Base-by-base conservation (phyloP, 768 basidiomycete species). In the Boletus insuetus region DNA sequence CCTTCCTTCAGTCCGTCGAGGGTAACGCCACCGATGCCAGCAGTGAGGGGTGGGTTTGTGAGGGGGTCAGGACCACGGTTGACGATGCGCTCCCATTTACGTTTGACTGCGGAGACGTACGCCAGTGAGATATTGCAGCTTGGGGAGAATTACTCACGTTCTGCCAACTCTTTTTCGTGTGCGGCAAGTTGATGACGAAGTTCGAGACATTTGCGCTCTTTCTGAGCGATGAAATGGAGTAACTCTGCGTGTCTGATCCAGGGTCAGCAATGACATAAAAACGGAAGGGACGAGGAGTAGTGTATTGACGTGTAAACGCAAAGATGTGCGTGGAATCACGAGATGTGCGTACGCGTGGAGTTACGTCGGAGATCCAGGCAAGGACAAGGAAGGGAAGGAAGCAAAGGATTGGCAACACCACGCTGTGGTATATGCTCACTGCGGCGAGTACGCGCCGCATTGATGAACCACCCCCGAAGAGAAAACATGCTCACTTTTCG, bases 161-260 rank as follows among this genome's bases (percentile, higher is more conserved):
- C 81, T 1, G 79, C 66, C 3, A 93, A 77, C 64, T 92, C 91
- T 3, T 78, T 78, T 72, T 94, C 91, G 60, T 92, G 88, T 14
- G 72, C 64, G 9, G 79, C 78, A 3, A 94, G 82, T 60, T 90
- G 89, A 6, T 86, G 82, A 17, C 89, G 84, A 42, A 93, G 76
- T 54, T 94, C 91, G 39, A 93, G 80, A 61, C 89, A 91, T 67
- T 84, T 87, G 0, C 87, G 82, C 67, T 93, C 91, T 59, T 93
- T 92, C 71, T 91, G 89, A 0, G 91, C 91, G 48, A 94, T 94
- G 55, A 87, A 86, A 31, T 81, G 86, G n/a, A 93, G 74, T 3
- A 94, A 73, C 51, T 92, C 90, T 7, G 86, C 83, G 62, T 94
- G 89, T 64, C 91, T 93, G 58, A 31, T 50, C 22, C 40, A 29